phyloP scores from a whole-genome alignment of 2,329 filamentous ascomycete genomes.

The Emmonsiellopsis sp. region DNA sequence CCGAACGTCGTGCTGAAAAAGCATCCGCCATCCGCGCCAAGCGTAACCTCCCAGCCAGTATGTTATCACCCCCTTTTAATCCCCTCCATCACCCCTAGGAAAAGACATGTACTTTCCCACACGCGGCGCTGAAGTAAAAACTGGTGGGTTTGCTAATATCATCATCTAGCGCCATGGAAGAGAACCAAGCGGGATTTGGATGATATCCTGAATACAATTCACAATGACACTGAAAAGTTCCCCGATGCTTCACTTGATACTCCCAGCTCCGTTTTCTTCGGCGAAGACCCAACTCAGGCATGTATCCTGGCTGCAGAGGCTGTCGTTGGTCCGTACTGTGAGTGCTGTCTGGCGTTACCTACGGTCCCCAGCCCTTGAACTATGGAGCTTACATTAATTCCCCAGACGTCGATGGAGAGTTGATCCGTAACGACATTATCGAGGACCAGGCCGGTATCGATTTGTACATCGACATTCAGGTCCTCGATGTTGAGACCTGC shows the following conservation, averaged over 20 bases:
- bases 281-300: constrained; percentile 15
- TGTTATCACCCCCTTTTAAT: not conserved
- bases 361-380: not conserved
- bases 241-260: not conserved
- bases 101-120: no score
- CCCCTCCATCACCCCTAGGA: no score
- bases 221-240: not conserved
- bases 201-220: not conserved
- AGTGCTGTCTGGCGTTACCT: not conserved
- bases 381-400: constrained; percentile 20
- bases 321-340: constrained; percentile 28
- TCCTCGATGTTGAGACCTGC: constrained; percentile 31
- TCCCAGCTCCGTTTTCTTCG: constrained; percentile 6
- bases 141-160: not conserved
- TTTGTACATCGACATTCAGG: constrained; percentile 30
- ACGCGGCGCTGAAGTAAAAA: no score
- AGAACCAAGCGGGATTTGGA: constrained; percentile 9
- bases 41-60: constrained; percentile 16
- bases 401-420: constrained; percentile 37
- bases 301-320: constrained; percentile 41
- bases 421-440: constrained; percentile 26
- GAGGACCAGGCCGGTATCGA: constrained; percentile 28
- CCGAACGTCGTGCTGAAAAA: constrained; percentile 30
- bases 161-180: not conserved
- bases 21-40: constrained; percentile 30